These are phyloP conservation scores for Medicago truncatula DNA, from an alignment of 306 rosid genomes.

Conservation along the genomic window DNA sequence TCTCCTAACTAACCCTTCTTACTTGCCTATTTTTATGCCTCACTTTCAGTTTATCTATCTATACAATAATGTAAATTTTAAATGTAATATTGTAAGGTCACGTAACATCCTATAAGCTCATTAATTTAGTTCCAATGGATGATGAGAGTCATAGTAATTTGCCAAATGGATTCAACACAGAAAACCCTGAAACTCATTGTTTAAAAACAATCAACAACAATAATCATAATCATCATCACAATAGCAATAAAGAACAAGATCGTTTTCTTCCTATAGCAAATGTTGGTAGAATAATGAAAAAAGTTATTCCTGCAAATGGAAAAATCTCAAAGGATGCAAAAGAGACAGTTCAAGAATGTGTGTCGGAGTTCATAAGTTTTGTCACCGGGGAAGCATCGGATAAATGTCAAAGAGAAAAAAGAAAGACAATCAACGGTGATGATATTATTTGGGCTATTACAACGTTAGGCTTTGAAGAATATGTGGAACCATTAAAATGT, in stretches of 20 bases:
- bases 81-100: constrained; percentile 29
- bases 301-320: constrained; percentile 64
- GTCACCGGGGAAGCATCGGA: constrained; percentile 77
- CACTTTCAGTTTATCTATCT: constrained; percentile 45
- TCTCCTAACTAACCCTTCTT: constrained; percentile 39
- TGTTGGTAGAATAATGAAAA: constrained; percentile 84
- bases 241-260: constrained; percentile 70
- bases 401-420: constrained; percentile 77
- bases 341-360: constrained; percentile 82
- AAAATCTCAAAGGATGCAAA: constrained; percentile 85
- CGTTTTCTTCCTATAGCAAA: constrained; percentile 81
- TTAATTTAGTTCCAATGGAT: constrained; percentile 45
- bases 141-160: constrained; percentile 54
- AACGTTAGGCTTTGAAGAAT: constrained; percentile 70
- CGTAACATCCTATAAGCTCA: constrained; percentile 32
- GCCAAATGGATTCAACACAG: constrained; percentile 53
- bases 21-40: constrained; percentile 67
- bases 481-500: constrained; percentile 59
- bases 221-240: not conserved
- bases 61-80: constrained; percentile 38
- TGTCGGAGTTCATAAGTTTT: constrained; percentile 78
- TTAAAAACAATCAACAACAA: constrained; percentile 35
- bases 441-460: constrained; percentile 85
- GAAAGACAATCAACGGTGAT: constrained; percentile 76
- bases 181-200: constrained; percentile 62